phyloP scores from a whole-genome alignment of 139 green algal species.

The Chloropicon primus region DNA sequence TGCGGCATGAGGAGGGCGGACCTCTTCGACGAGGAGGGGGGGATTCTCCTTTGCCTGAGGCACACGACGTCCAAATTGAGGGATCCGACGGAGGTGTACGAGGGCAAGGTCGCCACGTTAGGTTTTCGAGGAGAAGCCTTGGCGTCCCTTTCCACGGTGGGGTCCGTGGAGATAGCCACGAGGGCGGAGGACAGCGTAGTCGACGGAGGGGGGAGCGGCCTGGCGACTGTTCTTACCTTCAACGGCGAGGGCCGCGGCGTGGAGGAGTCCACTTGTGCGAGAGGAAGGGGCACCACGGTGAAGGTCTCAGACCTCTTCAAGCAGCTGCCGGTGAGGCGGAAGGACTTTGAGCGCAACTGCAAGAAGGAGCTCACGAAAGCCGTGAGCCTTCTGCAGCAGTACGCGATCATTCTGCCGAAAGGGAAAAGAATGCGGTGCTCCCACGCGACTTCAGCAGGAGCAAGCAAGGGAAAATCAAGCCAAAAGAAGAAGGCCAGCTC shows the following conservation, averaged over 20 bases:
- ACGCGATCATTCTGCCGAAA: not conserved
- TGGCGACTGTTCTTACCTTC: not conserved
- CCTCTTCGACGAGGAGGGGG: not conserved
- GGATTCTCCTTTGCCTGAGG: not conserved
- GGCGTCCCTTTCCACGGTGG: not conserved
- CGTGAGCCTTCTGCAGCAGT: conserved; percentile 41
- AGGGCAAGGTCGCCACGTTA: not conserved
- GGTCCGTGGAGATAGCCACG: not conserved
- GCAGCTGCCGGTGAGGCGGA: conserved; percentile 56
- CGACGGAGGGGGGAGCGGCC: not conserved
- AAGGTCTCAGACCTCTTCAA: conserved; percentile 69
- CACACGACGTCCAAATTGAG: conserved; percentile 92
- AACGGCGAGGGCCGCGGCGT: not conserved
- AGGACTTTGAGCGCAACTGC: conserved; percentile 64
- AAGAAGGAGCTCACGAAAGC: conserved; percentile 71
- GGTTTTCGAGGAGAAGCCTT: not conserved
- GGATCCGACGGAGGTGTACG: conserved; percentile 9
- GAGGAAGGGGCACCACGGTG: conserved; percentile 78
- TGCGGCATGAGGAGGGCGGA: conserved; percentile 52
- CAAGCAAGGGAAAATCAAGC: too few relatives aligned
- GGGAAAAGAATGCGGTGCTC: not conserved
- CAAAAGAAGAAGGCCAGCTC: not conserved
- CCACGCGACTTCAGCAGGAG: not conserved
- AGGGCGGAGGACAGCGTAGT: too few relatives aligned
- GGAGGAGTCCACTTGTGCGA: conserved; percentile 20